Conservation (phyloP, 106 monocot species). For the Chionographis japonica region DNA sequence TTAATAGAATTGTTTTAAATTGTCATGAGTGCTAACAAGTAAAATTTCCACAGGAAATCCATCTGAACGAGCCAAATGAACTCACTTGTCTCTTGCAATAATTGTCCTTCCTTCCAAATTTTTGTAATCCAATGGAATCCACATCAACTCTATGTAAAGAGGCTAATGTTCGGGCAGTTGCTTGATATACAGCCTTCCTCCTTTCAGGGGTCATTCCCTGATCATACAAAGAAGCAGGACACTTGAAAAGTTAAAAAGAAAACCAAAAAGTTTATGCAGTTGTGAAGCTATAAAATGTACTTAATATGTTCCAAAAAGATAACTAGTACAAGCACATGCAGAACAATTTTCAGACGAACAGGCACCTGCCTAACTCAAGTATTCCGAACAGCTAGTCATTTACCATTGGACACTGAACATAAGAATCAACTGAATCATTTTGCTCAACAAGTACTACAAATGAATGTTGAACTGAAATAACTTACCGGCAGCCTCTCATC, state of each 20-base stretch:
- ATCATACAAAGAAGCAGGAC: constrained; percentile 10
- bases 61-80: neutral
- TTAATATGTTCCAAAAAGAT: too few relatives aligned
- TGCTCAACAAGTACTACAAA: neutral
- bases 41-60: neutral
- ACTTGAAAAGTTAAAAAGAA: too few relatives aligned
- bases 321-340: too few relatives aligned
- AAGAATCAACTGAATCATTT: too few relatives aligned
- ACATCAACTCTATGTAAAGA: constrained; percentile 85
- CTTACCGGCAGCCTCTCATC: constrained; percentile 77
- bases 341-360: too few relatives aligned
- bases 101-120: constrained; percentile 83
- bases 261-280: too few relatives aligned
- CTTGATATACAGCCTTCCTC: constrained; percentile 65
- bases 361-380: too few relatives aligned
- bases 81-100: constrained; percentile 95
- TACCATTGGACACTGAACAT: too few relatives aligned
- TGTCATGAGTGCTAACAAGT: too few relatives aligned
- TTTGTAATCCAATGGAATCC: constrained; percentile 62
- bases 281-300: too few relatives aligned
- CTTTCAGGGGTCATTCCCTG: constrained; percentile 65
- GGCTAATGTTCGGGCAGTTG: constrained; percentile 68
- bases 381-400: too few relatives aligned
- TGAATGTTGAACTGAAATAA: neutral
- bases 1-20: too few relatives aligned